Evolutionary conservation across 176 grass and related monocot species (phyloP).

Genomic region (Cenchrus americanus): DNA sequence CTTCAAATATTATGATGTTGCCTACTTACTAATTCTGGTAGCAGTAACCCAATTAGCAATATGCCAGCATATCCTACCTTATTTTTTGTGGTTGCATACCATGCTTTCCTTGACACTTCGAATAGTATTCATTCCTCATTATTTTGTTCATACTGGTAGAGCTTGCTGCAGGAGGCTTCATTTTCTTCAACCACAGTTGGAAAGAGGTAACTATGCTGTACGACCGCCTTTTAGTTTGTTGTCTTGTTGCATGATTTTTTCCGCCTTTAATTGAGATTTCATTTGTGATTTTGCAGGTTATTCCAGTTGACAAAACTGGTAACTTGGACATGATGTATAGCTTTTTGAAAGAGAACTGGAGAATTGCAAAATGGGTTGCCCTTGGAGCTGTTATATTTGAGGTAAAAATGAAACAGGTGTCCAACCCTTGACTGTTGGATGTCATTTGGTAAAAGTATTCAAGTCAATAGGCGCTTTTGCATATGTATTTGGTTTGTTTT

Average conservation of each 20-base stretch:
- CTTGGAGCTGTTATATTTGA: conserved; percentile 85
- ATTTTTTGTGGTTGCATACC: conserved; percentile 20
- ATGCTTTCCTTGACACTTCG: conserved; percentile 59
- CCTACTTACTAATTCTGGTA: not conserved
- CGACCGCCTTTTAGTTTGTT: conserved; percentile 16
- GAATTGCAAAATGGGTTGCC: conserved; percentile 80
- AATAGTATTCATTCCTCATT: conserved; percentile 86
- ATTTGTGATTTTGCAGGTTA: conserved; percentile 54
- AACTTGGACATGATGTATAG: conserved; percentile 79
- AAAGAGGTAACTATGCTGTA: conserved; percentile 52
- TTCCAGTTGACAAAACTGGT: conserved; percentile 81
- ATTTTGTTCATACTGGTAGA: conserved; percentile 88
- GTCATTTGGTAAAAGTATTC: conserved; percentile 20
- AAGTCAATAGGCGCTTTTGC: not conserved
- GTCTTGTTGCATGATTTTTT: not conserved
- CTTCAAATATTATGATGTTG: conserved; percentile 19
- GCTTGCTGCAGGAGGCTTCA: conserved; percentile 73
- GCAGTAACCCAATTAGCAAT: not conserved
- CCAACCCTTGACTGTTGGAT: not conserved
- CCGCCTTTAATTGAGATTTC: conserved; percentile 8
- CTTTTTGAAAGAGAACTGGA: conserved; percentile 83
- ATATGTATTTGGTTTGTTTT: conserved; percentile 30
- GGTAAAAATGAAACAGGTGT: conserved; percentile 46
- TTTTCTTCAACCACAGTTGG: conserved; percentile 88
- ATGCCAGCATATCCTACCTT: conserved; percentile 28